Evolutionary conservation across 1,139 yeast species (phyloP), one percentile per base, ranked within the genome.

Genomic region (Suhomyces anneliseae): DNA sequence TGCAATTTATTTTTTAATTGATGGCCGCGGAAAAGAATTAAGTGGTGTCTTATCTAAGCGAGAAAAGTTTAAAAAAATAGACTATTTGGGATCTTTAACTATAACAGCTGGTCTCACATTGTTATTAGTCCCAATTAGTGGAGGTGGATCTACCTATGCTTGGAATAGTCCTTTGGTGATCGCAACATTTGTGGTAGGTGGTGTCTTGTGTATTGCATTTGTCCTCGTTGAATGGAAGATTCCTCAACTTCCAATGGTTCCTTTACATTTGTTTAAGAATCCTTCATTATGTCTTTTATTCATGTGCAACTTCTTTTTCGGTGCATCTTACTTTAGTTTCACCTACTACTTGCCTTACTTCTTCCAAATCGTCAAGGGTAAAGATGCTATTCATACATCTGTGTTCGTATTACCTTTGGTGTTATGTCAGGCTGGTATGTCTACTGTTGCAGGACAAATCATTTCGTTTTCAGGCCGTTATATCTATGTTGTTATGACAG

Each of bases 181-280:
- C 12, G 54, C 66, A 6, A 66, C 80, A 64, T 69, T 80, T 43
- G 57, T 68, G 1, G 56, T 81, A 27, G 85, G 85, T 5, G 77
- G 76, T 0, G 48, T 66, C 0, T 66, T 71, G 27, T 61, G 79
- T 31, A 40, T 69, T 1, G 59, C 55, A 0, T 82, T 82, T 49
- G 41, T 81, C 1, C 36, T 76, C 6, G 64, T 76, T n/a, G 85
- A 82, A 56, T 68, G 75, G 68, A 79, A 72, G 50, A 41, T 76
- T 3, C 76, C 85, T 0, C 67, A 60, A 45, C 61, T 81, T 19
- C 86, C 87, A 8, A 77, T 81, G 78, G 66, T 82, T 35, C 85
- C 85, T n/a, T 61, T 80, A 39, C 56, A 70, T 34, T 58, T 79
- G 35, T 79, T 79, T 62, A 70, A 60, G 42, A 60, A 60, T 41